Evolutionary conservation across 2,329 filamentous ascomycete genomes (phyloP).

Genomic region (Elsinoe batatas): DNA sequence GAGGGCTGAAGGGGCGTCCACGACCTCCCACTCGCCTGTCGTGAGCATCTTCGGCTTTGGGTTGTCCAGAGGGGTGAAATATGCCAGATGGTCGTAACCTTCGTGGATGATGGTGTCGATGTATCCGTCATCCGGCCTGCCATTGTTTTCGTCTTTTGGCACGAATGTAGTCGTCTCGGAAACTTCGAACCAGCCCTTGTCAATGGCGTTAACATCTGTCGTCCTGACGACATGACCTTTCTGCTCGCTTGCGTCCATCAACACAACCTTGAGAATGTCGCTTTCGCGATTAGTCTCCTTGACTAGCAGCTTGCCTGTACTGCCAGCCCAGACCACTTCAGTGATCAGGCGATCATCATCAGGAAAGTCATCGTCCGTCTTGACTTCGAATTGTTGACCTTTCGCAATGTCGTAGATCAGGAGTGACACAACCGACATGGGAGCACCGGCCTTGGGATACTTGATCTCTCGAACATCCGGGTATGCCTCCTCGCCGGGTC

Average conservation of each 20-base stretch:
- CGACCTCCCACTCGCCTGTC: slow-evolving; percentile 84
- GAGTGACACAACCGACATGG: slow-evolving; percentile 81
- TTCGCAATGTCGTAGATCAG: slow-evolving; percentile 79
- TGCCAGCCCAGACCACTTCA: slow-evolving; percentile 81
- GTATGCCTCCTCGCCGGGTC: slow-evolving; percentile 70
- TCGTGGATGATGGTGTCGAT: slow-evolving; percentile 83
- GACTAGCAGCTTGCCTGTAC: slow-evolving; percentile 63
- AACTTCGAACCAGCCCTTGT: slow-evolving; percentile 96
- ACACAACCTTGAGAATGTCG: slow-evolving; percentile 75
- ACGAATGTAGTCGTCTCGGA: slow-evolving; percentile 78
- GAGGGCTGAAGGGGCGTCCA: slow-evolving; percentile 70
- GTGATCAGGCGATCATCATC: slow-evolving; percentile 84
- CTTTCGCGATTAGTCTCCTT: slow-evolving; percentile 92
- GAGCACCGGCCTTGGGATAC: slow-evolving; percentile 90
- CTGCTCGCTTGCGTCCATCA: slow-evolving; percentile 67
- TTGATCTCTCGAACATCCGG: slow-evolving; percentile 89
- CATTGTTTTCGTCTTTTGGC: slow-evolving; percentile 68
- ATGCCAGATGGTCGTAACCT: slow-evolving; percentile 81
- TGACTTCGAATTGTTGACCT: slow-evolving; percentile 68
- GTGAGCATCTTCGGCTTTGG: slow-evolving; percentile 77
- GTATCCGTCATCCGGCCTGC: slow-evolving; percentile 69
- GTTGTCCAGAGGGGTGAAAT: slow-evolving; percentile 82
- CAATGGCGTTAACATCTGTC: slow-evolving; percentile 70
- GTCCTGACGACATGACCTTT: slow-evolving; percentile 70
- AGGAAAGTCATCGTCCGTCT: slow-evolving; percentile 65